These are phyloP conservation scores for Dipodascus albidus DNA, from an alignment of 805 yeast species.

Conservation along the genomic window DNA sequence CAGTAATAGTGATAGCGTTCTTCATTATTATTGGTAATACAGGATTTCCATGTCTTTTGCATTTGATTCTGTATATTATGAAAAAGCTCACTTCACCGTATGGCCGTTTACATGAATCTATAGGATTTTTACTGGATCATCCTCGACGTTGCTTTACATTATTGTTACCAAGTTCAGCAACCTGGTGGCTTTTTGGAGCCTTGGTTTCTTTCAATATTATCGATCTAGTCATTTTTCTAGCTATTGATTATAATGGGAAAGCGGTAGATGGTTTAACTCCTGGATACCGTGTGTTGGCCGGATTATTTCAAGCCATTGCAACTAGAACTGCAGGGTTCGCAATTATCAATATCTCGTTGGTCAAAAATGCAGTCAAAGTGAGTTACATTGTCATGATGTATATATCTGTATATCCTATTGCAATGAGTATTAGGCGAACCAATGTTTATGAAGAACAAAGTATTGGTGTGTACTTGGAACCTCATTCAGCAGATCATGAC, in stretches of 20 bases:
- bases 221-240: slow-evolving; percentile 71
- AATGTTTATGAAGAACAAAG: slow-evolving; percentile 97
- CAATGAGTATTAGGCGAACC: slow-evolving; percentile 91
- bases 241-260: slow-evolving; percentile 52
- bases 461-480: slow-evolving; percentile 67
- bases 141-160: slow-evolving; percentile 95
- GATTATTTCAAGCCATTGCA: slow-evolving; percentile 80
- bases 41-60: slow-evolving; percentile 76
- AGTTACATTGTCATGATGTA: slow-evolving; percentile 97
- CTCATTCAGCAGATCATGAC: slow-evolving; percentile 12
- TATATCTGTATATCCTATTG: slow-evolving; percentile 90
- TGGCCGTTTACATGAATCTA: slow-evolving; percentile 44
- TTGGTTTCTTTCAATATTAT: slow-evolving; percentile 59
- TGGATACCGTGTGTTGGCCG: slow-evolving; percentile 67
- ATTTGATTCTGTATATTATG: slow-evolving; percentile 74
- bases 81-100: slow-evolving; percentile 53
- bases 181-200: slow-evolving; percentile 86
- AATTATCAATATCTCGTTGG: slow-evolving; percentile 51
- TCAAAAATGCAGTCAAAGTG: slow-evolving; percentile 89
- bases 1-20: slow-evolving; percentile 50
- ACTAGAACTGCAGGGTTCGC: slow-evolving; percentile 92
- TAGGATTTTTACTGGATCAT: slow-evolving; percentile 82
- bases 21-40: slow-evolving; percentile 89
- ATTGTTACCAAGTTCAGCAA: slow-evolving; percentile 82
- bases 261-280: slow-evolving; percentile 43